A percentile compares a stretch with the other conserved stretches of the same genome.
Evolutionary conservation across 164 flowering plant genomes (phyloP).

Genomic region (Macadamia integrifolia): DNA sequence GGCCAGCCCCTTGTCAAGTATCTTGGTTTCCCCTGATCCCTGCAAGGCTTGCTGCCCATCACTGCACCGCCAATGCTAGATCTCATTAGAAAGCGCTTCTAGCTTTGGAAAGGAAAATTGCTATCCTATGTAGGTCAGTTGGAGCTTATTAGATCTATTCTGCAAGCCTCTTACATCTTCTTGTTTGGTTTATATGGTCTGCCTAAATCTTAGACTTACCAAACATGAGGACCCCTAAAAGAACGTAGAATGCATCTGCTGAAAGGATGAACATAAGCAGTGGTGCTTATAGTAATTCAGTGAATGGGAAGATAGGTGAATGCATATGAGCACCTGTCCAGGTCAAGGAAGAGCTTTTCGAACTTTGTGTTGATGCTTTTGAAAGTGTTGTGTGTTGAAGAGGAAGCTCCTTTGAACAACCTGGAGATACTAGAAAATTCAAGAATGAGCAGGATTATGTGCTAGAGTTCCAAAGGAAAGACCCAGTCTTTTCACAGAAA

Average conservation of each 20-base stretch:
- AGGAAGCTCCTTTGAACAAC: constrained; percentile 6
- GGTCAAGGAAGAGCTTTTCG: constrained; percentile 12
- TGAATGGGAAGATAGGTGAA: neutral
- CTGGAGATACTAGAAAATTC: constrained; percentile 10
- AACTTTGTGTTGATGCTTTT: constrained; percentile 10
- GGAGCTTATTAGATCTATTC: too few species aligned
- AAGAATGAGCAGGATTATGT: constrained; percentile 4
- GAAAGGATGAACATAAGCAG: too few species aligned
- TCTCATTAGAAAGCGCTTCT: too few species aligned
- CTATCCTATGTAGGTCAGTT: too few species aligned
- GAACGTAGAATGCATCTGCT: constrained; percentile 3
- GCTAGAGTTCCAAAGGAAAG: constrained; percentile 8
- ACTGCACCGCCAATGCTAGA: too few species aligned
- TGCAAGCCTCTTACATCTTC: too few species aligned
- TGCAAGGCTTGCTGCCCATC: too few species aligned
- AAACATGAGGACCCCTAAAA: constrained; percentile 16
- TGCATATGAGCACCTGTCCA: constrained; percentile 1
- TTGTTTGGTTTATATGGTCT: too few species aligned
- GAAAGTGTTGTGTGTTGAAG: constrained; percentile 2
- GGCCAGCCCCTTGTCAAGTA: too few species aligned
- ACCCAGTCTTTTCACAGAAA: constrained; percentile 9
- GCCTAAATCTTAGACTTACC: neutral
- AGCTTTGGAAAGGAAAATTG: too few species aligned
- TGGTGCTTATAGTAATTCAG: constrained; percentile 6
- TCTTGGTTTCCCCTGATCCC: too few species aligned